A percentile compares a stretch with the other conserved stretches of the same genome.
Conservation (phyloP, 2,329 filamentous ascomycete species). For the Stagonosporopsis chrysanthemi region DNA sequence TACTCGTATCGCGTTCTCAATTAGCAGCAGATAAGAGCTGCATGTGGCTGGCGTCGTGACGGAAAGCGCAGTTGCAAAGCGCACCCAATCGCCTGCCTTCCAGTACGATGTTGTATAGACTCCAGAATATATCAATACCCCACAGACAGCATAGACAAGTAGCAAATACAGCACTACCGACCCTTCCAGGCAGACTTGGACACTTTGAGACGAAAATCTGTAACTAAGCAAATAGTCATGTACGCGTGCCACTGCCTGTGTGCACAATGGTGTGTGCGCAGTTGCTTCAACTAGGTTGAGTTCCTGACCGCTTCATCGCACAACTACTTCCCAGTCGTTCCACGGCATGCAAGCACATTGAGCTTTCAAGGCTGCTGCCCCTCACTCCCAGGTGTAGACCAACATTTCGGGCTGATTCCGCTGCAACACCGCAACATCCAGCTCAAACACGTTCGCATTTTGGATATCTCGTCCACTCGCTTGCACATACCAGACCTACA, state of each 20-base stretch:
- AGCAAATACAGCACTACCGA: no score
- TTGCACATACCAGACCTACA: not conserved
- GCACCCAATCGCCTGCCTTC: not conserved
- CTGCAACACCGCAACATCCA: not conserved
- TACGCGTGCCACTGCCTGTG: conserved; percentile 5
- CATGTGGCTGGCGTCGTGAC: no score
- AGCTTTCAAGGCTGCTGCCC: not conserved
- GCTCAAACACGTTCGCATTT: not conserved
- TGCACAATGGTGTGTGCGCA: not conserved
- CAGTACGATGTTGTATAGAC: not conserved
- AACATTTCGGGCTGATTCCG: not conserved
- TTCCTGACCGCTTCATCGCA: no score
- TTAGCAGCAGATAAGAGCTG: no score
- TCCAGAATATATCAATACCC: not conserved
- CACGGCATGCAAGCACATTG: conserved; percentile 1
- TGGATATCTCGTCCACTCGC: not conserved
- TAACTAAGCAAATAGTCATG: not conserved
- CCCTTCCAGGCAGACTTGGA: no score
- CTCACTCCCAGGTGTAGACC: not conserved
- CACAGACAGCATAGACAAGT: no score
- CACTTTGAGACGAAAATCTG: not conserved
- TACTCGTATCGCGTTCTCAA: not conserved
- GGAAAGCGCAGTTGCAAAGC: no score
- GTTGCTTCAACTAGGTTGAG: not conserved
- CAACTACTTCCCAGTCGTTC: not conserved